Evolutionary conservation across 2,329 filamentous ascomycete genomes (phyloP), one percentile per base, ranked within the genome.

Genomic region (Teratosphaeriaceae sp.): DNA sequence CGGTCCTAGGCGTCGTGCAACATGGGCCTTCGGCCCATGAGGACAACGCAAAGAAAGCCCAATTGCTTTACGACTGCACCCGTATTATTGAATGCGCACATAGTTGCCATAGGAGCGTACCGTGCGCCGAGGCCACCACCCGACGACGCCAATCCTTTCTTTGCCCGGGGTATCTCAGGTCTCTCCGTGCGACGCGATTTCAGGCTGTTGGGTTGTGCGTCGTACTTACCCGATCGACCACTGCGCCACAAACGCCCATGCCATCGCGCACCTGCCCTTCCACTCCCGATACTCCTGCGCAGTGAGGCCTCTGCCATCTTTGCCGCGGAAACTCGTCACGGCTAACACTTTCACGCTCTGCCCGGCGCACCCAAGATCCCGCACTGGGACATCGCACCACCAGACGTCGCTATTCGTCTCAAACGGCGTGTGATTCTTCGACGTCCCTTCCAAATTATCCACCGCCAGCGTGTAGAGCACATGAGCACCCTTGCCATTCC

Each of bases 361-460:
- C 56, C 86, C 86, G 0, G 80, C 76, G 0, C 70, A 71, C 1
- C 87, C 87, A 16, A 94, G 66, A 44, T 82, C 75, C 23, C 70
- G 64, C 1, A 79, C 69, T 3, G 62, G 57, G 3, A 96, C 75
- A 64, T 96, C 90, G 1, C 80, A 65, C 80, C 86, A 94, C 78
- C 84, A 94, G 66, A 82, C 84, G 12, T 84, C 85, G 46, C 90
- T 84, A n/a, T 78, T 84, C 9, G 66, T 55, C 60, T 85, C 76
- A 42, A 95, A 78, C 0, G 85, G 78, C 1, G 90, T 66, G 42
- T 78, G 73, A 33, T 88, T 79, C 8, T 83, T 76, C 39, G 82
- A 78, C 6, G 76, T 69, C 0, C 45, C 47, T 52, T 88, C 80
- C 3, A 74, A 54, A 0, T 80, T 84, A 20, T 81, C 72, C 21